phyloP scores from a whole-genome alignment of 2,329 filamentous ascomycete genomes.

The Diaporthe vexans region DNA sequence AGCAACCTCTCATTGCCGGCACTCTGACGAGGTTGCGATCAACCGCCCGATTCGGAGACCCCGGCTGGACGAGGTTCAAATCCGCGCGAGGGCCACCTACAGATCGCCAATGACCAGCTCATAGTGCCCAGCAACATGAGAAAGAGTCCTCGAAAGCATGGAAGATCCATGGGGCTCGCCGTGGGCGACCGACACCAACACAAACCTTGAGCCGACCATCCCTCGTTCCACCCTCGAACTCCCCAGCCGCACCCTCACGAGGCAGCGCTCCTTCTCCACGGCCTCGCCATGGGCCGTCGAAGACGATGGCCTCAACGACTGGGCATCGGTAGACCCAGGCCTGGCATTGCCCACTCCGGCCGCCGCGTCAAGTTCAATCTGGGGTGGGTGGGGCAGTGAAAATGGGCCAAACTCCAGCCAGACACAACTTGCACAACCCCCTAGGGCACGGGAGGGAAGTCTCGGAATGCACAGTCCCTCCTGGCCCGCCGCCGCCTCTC shows the following conservation, averaged over 20 bases:
- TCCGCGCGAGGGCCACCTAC: slow-evolving; percentile 35
- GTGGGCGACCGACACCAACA: slow-evolving; percentile 59
- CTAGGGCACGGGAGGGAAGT: slow-evolving; percentile 50
- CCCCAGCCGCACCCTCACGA: slow-evolving; percentile 50
- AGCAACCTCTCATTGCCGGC: neutral
- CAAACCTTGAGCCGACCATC: slow-evolving; percentile 56
- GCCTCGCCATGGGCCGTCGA: slow-evolving; percentile 60
- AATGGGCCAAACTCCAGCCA: slow-evolving; percentile 45
- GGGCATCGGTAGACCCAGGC: slow-evolving; percentile 51
- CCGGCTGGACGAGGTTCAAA: slow-evolving; percentile 23
- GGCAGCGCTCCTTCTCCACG: slow-evolving; percentile 46
- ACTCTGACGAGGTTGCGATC: slow-evolving; percentile 27
- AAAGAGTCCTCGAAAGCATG: slow-evolving; percentile 58
- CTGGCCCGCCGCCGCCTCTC: slow-evolving; percentile 57
- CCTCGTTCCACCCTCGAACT: slow-evolving; percentile 54
- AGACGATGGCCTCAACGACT: slow-evolving; percentile 55
- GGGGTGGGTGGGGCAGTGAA: slow-evolving; percentile 49
- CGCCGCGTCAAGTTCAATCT: slow-evolving; percentile 45
- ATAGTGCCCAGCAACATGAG: slow-evolving; percentile 43
- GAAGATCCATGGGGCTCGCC: slow-evolving; percentile 76
- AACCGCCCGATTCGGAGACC: slow-evolving; percentile 12
- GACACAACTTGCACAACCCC: slow-evolving; percentile 45
- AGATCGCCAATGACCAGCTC: slow-evolving; percentile 35
- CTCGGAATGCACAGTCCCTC: slow-evolving; percentile 55
- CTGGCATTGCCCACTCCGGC: slow-evolving; percentile 44